phyloP scores from a whole-genome alignment of 805 yeast species.

The Metschnikowia dekortorum region DNA sequence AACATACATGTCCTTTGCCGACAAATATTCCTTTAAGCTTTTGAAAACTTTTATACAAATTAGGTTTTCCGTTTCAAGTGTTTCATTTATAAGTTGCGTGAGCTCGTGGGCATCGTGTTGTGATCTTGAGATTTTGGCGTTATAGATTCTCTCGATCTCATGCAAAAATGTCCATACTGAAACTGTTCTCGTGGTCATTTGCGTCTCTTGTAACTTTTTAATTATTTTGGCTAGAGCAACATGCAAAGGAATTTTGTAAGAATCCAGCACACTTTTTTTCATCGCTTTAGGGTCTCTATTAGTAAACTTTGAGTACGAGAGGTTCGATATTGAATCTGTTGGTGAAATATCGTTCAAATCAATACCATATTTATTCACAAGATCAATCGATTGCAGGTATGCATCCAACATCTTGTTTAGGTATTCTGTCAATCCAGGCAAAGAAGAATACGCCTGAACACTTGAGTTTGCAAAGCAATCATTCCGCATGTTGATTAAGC shows the following conservation, averaged over 20 bases:
- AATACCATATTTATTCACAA: constrained; percentile 9
- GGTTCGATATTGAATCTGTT: constrained; percentile 16
- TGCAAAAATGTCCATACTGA: constrained; percentile 79
- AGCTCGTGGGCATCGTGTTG: constrained; percentile 97
- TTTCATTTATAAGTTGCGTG: constrained; percentile 74
- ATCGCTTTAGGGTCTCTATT: constrained; percentile 5
- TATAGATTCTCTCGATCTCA: constrained; percentile 66
- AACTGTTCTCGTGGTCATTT: constrained; percentile 46
- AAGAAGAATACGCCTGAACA: constrained; percentile 68
- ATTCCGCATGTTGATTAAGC: constrained; percentile 73
- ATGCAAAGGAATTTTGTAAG: constrained; percentile 50
- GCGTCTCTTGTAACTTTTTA: constrained; percentile 58
- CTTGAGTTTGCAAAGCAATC: constrained; percentile 93
- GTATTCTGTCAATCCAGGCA: constrained; percentile 57
- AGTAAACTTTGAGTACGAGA: constrained; percentile 12
- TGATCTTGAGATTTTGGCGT: constrained; percentile 66
- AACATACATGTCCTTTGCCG: background rate
- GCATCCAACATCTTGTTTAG: constrained; percentile 39
- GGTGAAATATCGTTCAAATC: constrained; percentile 13
- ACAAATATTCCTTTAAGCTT: constrained; percentile 12
- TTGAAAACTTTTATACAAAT: constrained; percentile 34
- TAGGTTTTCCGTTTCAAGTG: constrained; percentile 62
- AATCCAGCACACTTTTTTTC: constrained; percentile 14
- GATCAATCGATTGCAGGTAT: constrained; percentile 21
- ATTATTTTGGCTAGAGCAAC: constrained; percentile 50